Evolutionary conservation across 2,329 filamentous ascomycete species (phyloP).

Genomic region (Claviceps sp.): DNA sequence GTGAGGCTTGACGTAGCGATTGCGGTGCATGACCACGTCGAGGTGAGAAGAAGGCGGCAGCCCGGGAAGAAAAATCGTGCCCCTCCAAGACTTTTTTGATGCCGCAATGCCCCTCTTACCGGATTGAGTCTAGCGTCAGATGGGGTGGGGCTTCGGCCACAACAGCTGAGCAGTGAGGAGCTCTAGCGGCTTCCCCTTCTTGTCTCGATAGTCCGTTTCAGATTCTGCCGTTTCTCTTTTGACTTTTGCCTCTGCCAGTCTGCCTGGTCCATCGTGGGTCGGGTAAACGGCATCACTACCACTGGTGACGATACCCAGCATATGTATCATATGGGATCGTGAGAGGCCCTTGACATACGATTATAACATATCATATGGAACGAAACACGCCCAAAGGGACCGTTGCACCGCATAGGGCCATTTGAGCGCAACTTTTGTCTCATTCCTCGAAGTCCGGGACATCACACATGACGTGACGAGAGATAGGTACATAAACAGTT

Average conservation of each 20-base stretch:
- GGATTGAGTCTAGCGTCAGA: conserved; percentile 14
- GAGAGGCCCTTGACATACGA: too few species aligned
- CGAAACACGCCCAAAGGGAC: too few species aligned
- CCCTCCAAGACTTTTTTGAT: conserved; percentile 8
- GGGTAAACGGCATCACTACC: background rate
- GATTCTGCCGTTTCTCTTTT: background rate
- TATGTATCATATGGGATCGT: background rate
- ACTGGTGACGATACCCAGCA: background rate
- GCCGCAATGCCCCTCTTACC: conserved; percentile 18
- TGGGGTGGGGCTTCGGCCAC: background rate
- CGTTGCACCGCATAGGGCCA: too few species aligned
- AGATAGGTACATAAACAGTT: too few species aligned
- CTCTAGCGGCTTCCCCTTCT: background rate
- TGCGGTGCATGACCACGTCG: conserved; percentile 1
- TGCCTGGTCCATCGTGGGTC: background rate
- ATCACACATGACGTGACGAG: too few species aligned
- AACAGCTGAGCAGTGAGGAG: too few species aligned
- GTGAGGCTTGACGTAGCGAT: background rate
- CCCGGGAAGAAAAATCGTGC: conserved; percentile 10
- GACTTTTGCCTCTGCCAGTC: background rate
- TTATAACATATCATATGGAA: too few species aligned
- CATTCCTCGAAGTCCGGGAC: too few species aligned
- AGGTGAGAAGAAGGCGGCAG: background rate
- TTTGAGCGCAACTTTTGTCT: too few species aligned
- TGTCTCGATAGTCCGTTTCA: background rate